phyloP scores from a whole-genome alignment of 352 stramenopile genomes.

The Pythium sp. region DNA sequence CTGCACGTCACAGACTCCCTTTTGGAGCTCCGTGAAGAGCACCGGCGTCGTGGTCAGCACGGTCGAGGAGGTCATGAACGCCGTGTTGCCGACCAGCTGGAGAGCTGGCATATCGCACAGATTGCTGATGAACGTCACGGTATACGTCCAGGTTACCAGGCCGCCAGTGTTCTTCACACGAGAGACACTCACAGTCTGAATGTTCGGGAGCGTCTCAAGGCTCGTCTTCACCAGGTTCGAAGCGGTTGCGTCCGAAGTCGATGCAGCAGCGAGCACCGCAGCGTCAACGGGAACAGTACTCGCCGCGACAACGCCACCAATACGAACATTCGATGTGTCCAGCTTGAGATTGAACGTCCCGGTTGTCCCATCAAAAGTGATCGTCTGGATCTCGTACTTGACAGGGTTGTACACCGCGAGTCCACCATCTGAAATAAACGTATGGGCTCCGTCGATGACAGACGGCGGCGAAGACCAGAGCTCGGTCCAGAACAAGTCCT shows the following conservation, averaged over 20 bases:
- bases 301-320: constrained; percentile 43
- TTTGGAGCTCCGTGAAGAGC: constrained; percentile 64
- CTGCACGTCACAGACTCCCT: constrained; percentile 94
- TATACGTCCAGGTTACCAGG: constrained; percentile 56
- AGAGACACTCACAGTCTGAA: constrained; percentile 82
- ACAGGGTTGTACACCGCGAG: constrained; percentile 89
- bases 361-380: constrained; percentile 63
- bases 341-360: constrained; percentile 74
- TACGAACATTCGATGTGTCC: constrained; percentile 58
- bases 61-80: constrained; percentile 43
- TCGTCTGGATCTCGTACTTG: constrained; percentile 88
- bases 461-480: constrained; percentile 83
- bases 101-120: constrained; percentile 81
- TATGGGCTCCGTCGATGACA: constrained; percentile 86
- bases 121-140: constrained; percentile 86
- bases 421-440: constrained; percentile 90
- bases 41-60: constrained; percentile 29
- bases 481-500: constrained; percentile 96
- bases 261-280: constrained; percentile 27
- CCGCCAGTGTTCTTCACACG: constrained; percentile 24
- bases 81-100: constrained; percentile 41
- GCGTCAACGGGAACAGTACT: constrained; percentile 49
- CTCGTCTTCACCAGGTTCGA: constrained; percentile 78
- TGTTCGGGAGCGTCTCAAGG: constrained; percentile 76
- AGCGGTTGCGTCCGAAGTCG: constrained; percentile 48